Evolutionary conservation across 495 filamentous ascomycete species (phyloP), one percentile per base, ranked within the genome.

Genomic region (Penicillium atrosanguineum): DNA sequence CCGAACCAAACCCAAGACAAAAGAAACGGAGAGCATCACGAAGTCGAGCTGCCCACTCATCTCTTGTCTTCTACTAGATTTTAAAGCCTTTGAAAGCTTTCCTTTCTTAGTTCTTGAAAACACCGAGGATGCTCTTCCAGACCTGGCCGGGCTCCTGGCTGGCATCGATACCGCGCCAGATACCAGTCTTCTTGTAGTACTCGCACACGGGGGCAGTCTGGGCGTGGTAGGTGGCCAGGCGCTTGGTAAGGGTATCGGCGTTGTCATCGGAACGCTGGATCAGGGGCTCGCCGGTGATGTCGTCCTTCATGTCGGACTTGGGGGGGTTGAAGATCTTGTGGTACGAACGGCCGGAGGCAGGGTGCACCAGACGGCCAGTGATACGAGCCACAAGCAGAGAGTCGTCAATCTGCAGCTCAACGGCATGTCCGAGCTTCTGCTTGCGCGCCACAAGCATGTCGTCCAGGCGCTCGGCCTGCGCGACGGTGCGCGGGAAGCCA

Each of bases 301-400:
- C 94, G 75, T 99, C 94, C 70, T 83, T 95, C 95, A 97, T 97
- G 53, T 80, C 50, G 54, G 82, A 73, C 82, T 95, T 95, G 58
- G 94, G 94, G n/a, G 94, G 95, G 83, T 96, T 97, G 86, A 99
- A 99, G 67, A 89, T 86, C 72, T 87, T 89, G 83, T 99, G 94
- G 80, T 99, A 99, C 50, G 89, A 90, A 61, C 94, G 91, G 52
- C 94, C 94, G 56, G 90, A 95, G 26, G 92, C 91, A 29, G 92
- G 93, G 81, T 99, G 95, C 61, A 99, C 76, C 50, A 99, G 78
- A 59, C 95, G 94, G 59, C 95, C 95, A 29, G 94, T 97, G 74
- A 99, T 97, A 71, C 94, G 89, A 49, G 90, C 84, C 34, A 99
- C 94, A 41, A 99, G 83, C 36, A 99, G 86, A 29, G 81, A 78